A percentile compares a stretch with the other conserved stretches of the same genome.
Conservation (phyloP, 31 red algal species). For the Odonthalia washingtoniensis region DNA sequence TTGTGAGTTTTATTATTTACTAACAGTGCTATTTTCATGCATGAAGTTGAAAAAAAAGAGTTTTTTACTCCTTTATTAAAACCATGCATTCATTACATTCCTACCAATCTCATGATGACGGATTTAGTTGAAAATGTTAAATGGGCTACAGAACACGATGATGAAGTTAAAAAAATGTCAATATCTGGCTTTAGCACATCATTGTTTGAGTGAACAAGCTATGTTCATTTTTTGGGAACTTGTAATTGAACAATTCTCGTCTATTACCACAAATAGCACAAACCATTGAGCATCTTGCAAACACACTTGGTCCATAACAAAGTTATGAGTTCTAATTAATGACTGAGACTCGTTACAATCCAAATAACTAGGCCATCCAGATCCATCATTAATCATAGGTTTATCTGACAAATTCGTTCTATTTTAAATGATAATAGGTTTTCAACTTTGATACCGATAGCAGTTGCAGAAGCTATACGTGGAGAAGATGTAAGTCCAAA, state of each 20-base stretch:
- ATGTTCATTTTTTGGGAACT: constrained; percentile 75
- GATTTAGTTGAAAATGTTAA: constrained; percentile 65
- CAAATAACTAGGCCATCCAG: constrained; percentile 56
- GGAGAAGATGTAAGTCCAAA: too few species aligned
- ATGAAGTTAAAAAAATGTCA: constrained; percentile 50
- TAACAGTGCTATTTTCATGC: constrained; percentile 64
- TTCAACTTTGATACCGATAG: too few species aligned
- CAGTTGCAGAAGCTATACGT: too few species aligned
- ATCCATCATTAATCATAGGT: constrained; percentile 30
- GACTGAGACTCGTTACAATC: constrained; percentile 50
- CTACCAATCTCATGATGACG: constrained; percentile 47
- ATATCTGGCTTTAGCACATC: constrained; percentile 65
- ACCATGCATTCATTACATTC: constrained; percentile 79
- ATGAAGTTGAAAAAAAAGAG: constrained; percentile 70
- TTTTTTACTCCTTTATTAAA: constrained; percentile 74
- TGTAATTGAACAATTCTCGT: constrained; percentile 50
- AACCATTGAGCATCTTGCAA: constrained; percentile 60
- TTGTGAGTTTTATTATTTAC: constrained; percentile 62
- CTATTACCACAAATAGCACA: constrained; percentile 58
- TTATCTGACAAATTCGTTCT: not conserved
- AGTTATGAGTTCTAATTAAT: constrained; percentile 36
- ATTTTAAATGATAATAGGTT: too few species aligned
- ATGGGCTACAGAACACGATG: constrained; percentile 66
- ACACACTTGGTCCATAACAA: constrained; percentile 29
- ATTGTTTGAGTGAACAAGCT: constrained; percentile 56